These are phyloP conservation scores for Metrosideros polymorpha DNA, from an alignment of 441 rosid species.

Conservation along the genomic window DNA sequence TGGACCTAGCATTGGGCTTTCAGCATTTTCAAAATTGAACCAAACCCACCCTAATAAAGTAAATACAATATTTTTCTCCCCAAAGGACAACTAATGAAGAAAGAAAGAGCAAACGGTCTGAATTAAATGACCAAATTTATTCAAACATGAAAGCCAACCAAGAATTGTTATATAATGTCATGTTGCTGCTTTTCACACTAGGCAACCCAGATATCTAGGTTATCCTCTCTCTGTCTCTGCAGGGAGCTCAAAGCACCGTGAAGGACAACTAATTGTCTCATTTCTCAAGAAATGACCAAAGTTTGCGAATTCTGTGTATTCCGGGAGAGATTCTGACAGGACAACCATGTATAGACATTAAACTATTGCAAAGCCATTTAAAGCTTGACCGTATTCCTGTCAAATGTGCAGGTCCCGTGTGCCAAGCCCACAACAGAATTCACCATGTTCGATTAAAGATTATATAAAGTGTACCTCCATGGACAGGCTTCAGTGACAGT, in stretches of 20 bases:
- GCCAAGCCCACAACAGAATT: neutral
- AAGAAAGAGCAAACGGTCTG: neutral
- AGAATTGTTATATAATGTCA: neutral
- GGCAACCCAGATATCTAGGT: neutral
- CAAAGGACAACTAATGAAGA: neutral
- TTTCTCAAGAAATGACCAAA: neutral
- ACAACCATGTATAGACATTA: neutral
- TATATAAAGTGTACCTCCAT: neutral
- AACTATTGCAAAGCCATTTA: neutral
- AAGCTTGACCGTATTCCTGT: neutral
- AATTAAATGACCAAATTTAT: neutral
- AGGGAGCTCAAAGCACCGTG: neutral
- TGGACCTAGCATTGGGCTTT: too few relatives aligned
- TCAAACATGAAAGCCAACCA: neutral
- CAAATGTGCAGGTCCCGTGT: neutral
- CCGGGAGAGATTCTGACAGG: neutral
- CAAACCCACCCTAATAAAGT: too few relatives aligned
- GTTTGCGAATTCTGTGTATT: neutral
- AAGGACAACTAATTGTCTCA: neutral
- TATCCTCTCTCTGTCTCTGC: neutral
- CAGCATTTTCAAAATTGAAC: too few relatives aligned
- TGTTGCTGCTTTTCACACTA: neutral
- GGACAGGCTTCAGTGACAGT: neutral
- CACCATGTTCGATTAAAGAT: neutral
- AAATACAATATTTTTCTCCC: neutral